Evolutionary conservation across 768 basidiomycete genomes (phyloP).

Genomic region (Dioszegia crocea): DNA sequence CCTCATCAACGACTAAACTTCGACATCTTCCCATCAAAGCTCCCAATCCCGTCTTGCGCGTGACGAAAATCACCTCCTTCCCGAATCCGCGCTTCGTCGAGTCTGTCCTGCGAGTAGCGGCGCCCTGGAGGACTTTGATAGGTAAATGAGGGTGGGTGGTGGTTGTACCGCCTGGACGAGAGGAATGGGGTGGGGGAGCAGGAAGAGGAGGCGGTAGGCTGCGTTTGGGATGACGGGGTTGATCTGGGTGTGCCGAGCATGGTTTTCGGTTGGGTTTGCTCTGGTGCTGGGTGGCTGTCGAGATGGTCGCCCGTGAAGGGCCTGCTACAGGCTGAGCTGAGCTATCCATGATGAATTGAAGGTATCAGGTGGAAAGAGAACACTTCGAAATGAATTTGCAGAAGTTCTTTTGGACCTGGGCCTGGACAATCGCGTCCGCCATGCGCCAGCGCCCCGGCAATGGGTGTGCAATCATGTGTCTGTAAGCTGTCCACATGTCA

Average conservation of each 20-base stretch:
- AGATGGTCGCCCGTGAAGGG: not conserved
- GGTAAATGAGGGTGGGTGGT: conserved; percentile 19
- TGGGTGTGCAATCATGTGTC: no score
- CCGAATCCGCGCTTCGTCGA: conserved; percentile 38
- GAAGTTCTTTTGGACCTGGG: no score
- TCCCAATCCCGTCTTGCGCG: conserved; percentile 42
- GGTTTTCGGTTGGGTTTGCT: not conserved
- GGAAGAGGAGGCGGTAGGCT: conserved; percentile 10
- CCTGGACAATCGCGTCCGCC: no score
- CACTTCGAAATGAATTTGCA: no score
- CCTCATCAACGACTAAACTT: conserved; percentile 47
- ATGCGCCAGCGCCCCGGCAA: no score
- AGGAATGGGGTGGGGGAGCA: not conserved
- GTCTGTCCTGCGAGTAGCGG: conserved; percentile 28
- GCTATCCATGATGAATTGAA: no score
- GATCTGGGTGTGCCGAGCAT: conserved; percentile 5
- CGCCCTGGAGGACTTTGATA: conserved; percentile 35
- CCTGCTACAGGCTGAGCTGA: not conserved
- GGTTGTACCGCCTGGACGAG: conserved; percentile 4
- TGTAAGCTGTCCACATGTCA: no score
- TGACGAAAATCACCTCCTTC: conserved; percentile 45
- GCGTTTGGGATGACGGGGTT: conserved; percentile 1
- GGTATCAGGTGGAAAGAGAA: no score
- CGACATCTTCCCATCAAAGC: conserved; percentile 47
- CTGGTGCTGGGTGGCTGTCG: no score